Evolutionary conservation across 768 basidiomycete species (phyloP).

Genomic region (Tricholoma bakamatsutake): DNA sequence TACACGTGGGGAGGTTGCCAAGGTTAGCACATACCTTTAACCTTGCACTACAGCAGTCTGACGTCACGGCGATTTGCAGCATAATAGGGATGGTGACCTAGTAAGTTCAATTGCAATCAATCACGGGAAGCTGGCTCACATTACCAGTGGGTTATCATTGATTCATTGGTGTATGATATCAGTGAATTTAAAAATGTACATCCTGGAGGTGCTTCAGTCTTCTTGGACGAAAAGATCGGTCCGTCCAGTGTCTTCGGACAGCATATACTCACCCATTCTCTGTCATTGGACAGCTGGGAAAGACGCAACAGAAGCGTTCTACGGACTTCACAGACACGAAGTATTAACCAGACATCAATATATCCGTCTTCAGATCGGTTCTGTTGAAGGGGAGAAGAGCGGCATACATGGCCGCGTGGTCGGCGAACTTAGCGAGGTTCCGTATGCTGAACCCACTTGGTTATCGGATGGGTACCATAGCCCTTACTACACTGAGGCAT

Average conservation of each 20-base stretch:
- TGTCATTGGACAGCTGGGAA: constrained; percentile 65
- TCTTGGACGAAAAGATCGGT: constrained; percentile 76
- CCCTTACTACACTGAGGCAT: constrained; percentile 74
- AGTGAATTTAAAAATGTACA: constrained; percentile 78
- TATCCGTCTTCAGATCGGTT: constrained; percentile 68
- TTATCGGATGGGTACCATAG: constrained; percentile 54
- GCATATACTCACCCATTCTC: constrained; percentile 3
- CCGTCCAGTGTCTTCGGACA: constrained; percentile 20
- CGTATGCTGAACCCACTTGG: constrained; percentile 92
- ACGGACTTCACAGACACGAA: constrained; percentile 84
- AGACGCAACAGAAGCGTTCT: constrained; percentile 89
- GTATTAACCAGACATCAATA: constrained; percentile 79
- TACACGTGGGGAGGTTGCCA: constrained; percentile 37
- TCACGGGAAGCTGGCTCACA: neutral
- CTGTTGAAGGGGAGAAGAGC: constrained; percentile 61
- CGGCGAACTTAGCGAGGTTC: constrained; percentile 72
- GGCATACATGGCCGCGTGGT: constrained; percentile 48
- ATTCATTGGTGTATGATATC: constrained; percentile 48
- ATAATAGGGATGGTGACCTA: constrained; percentile 21
- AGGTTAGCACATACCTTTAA: constrained; percentile 21
- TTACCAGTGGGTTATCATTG: constrained; percentile 14
- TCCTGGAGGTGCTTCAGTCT: constrained; percentile 78
- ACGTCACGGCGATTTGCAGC: constrained; percentile 23
- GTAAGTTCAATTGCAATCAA: constrained; percentile 24
- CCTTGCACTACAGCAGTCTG: neutral